A percentile compares a stretch with the other conserved stretches of the same genome.
These are phyloP conservation scores for Balakata baccata DNA, from an alignment of 345 rosid genomes.

Conservation along the genomic window DNA sequence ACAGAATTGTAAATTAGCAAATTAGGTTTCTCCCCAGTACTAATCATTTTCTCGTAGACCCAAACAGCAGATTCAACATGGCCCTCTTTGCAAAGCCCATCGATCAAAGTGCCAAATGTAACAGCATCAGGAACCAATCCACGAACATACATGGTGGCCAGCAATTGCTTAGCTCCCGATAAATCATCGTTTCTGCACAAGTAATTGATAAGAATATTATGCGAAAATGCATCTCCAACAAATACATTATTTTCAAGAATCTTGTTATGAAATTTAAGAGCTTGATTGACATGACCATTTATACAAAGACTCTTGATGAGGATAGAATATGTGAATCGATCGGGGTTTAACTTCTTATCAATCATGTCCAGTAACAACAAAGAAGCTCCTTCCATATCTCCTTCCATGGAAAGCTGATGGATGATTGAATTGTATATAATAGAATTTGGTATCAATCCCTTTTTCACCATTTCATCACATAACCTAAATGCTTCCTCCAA, in stretches of 20 bases:
- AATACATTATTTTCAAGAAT: conserved; percentile 1
- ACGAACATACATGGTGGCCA: conserved; percentile 12
- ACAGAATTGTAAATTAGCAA: conserved; percentile 51
- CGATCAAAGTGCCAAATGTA: conserved; percentile 18
- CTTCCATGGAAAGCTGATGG: conserved; percentile 36
- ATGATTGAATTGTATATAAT: conserved; percentile 18
- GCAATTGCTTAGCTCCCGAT: conserved; percentile 7
- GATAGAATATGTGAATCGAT: conserved; percentile 50
- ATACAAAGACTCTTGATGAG: conserved; percentile 46
- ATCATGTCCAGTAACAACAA: conserved; percentile 47
- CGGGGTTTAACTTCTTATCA: conserved; percentile 34
- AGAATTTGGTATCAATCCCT: conserved; percentile 14
- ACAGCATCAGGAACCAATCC: conserved; percentile 19
- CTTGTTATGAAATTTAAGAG: conserved; percentile 9
- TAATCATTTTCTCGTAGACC: conserved; percentile 42
- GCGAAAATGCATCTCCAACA: conserved; percentile 10
- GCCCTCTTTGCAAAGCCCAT: conserved; percentile 13
- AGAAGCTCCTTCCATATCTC: conserved; percentile 48
- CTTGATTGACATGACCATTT: conserved; percentile 31
- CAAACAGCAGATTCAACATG: conserved; percentile 12
- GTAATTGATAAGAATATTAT: conserved; percentile 12
- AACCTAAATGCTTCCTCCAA: conserved; percentile 20
- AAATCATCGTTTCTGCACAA: conserved; percentile 13
- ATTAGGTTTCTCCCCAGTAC: conserved; percentile 38
- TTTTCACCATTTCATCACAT: conserved; percentile 20